phyloP scores from a whole-genome alignment of 169 alveolate genomes.

The Plasmodium gonderi region DNA sequence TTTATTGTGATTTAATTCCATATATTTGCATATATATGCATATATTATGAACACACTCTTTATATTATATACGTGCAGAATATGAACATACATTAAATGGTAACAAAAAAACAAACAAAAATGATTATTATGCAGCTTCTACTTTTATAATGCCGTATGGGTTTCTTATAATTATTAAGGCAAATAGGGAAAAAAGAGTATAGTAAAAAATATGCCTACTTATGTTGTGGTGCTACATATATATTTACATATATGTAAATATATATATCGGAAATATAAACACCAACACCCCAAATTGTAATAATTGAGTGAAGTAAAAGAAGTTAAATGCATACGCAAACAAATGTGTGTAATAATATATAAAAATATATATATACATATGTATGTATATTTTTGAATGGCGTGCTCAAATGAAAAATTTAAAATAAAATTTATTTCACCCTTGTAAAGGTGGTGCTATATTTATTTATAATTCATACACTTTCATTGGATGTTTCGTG shows the following conservation, averaged over 20 bases:
- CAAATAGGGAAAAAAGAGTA: constrained; percentile 41
- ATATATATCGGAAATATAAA: neutral
- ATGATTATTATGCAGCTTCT: neutral
- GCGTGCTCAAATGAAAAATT: neutral
- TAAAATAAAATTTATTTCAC: neutral
- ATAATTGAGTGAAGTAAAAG: neutral
- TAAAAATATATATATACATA: neutral
- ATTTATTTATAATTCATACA: neutral
- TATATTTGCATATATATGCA: neutral
- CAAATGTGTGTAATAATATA: neutral
- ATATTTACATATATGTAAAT: neutral
- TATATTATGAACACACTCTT: neutral
- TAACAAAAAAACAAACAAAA: neutral
- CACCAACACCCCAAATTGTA: neutral
- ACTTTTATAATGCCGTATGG: neutral
- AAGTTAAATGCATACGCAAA: neutral
- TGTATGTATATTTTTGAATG: neutral
- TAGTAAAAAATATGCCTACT: neutral
- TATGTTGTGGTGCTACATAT: neutral
- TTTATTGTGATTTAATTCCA: neutral
- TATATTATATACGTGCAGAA: no score
- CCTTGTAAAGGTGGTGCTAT: neutral
- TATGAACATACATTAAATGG: neutral
- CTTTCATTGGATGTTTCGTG: neutral
- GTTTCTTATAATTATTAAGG: neutral